Base-by-base conservation (phyloP, 768 basidiomycete genomes). In the Lentinula raphanica region DNA sequence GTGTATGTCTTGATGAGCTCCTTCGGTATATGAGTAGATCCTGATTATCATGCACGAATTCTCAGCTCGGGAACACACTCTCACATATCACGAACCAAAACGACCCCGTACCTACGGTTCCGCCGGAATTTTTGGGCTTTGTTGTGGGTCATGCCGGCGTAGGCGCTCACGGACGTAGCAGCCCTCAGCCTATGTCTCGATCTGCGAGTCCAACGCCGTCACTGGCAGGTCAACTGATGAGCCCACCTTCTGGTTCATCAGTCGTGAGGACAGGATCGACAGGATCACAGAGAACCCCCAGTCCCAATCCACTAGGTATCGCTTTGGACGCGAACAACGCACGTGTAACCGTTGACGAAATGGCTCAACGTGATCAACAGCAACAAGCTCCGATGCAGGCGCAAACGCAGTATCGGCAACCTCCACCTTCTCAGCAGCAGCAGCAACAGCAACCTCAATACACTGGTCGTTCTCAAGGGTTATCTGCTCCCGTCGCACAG, bases 251-350 rank as follows among this genome's bases (percentile, higher is more conserved):
- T 13, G 50, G 19, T 40, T 49, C 38, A 29, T 44, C 54, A 38
- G 56, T 53, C 29, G 27, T 13, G 66, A 70, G 45, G 62, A 65
- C 31, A 60, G 58, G 57, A 64, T 69, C 1, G 69, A 75, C 65
- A 62, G 74, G 65, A 28, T 71, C 74, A 38, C 58, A 54, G 39
- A 81, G 88, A 0, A 78, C 86, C n/a, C 77, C 87, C 13, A 91
- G 87, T 58, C 88, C 88, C 29, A 92, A 88, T 59, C 77, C 78
- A n/a, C 78, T 92, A 3, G 93, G 94, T 3, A 95, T 96, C 59
- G 80, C 84, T 2, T 75, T 96, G 2, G 93, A 92, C 62, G 85
- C 87, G 0, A 82, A 76, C 58, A 49, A 57, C 39, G 94, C 94
- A 7, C 80, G 86, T 13, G 94, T 96, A 5, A 75, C 87, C 35